Evolutionary conservation across 441 rosid genomes (phyloP).

Genomic region (Mallotus japonicus): DNA sequence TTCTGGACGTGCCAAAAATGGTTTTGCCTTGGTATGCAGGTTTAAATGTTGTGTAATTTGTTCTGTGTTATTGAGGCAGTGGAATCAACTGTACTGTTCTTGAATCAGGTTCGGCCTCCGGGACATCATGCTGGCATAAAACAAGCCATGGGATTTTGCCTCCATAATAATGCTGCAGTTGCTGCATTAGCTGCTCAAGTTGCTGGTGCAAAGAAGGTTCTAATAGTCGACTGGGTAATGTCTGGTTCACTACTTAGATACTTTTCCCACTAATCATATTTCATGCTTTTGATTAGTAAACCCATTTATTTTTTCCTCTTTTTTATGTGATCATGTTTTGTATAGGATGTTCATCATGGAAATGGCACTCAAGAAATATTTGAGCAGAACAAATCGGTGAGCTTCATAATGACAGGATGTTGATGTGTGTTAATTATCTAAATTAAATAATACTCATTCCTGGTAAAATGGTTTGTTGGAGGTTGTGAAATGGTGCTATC

Average conservation of each 20-base stretch:
- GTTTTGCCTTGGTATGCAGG: conserved; percentile 88
- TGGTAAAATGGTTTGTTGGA: not conserved
- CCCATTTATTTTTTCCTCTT: conserved; percentile 6
- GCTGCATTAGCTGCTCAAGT: conserved; percentile 90
- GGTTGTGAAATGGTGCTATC: not conserved
- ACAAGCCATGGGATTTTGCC: conserved; percentile 97
- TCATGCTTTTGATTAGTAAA: conserved; percentile 1
- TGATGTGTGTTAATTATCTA: conserved; percentile 14
- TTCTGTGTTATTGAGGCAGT: not conserved
- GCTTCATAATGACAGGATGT: conserved; percentile 26
- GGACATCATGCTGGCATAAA: conserved; percentile 97
- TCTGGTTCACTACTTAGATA: conserved; percentile 6
- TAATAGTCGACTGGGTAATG: conserved; percentile 95
- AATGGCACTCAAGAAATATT: conserved; percentile 98
- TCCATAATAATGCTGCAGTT: conserved; percentile 97
- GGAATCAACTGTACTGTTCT: conserved; percentile 12
- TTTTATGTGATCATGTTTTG: conserved; percentile 15
- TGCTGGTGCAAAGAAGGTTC: conserved; percentile 92
- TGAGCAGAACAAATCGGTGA: conserved; percentile 79
- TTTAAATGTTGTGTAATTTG: conserved; percentile 9
- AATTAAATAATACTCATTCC: not conserved
- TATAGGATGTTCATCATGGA: conserved; percentile 98
- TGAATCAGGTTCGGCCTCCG: conserved; percentile 87
- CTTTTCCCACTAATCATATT: conserved; percentile 1
- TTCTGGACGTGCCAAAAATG: conserved; percentile 78